Conservation (phyloP, 371 early-diverging fungal genomes). For the Chytridiales sp. region DNA sequence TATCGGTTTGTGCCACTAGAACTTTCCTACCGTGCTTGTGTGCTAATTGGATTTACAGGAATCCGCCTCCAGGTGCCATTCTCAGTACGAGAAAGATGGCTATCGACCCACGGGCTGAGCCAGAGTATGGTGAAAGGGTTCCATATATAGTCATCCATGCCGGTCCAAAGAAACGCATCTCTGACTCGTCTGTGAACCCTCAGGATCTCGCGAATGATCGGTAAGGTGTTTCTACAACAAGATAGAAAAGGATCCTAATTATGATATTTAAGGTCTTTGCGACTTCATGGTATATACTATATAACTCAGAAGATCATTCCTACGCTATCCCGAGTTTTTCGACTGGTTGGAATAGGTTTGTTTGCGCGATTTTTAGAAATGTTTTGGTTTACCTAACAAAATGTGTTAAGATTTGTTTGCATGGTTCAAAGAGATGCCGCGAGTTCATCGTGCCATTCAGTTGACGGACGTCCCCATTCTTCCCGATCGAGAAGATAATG, state of each 20-base stretch:
- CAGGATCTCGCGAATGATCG: constrained; percentile 58
- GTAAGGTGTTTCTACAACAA: constrained; percentile 24
- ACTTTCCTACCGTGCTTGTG: not conserved
- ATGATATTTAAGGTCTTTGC: constrained; percentile 46
- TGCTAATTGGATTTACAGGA: constrained; percentile 15
- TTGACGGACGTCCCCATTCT: too few relatives aligned
- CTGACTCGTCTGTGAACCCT: constrained; percentile 72
- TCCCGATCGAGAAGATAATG: too few relatives aligned
- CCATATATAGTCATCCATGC: constrained; percentile 80
- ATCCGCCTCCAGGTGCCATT: constrained; percentile 73
- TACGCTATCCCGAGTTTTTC: constrained; percentile 72
- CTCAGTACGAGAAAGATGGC: constrained; percentile 66
- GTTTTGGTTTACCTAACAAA: not conserved
- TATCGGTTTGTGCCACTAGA: constrained; percentile 48
- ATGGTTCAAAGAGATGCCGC: constrained; percentile 56
- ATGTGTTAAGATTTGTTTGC: constrained; percentile 32
- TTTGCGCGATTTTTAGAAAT: constrained; percentile 1
- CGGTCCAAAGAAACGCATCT: constrained; percentile 63
- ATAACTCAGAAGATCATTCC: constrained; percentile 83
- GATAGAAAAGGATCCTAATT: not conserved
- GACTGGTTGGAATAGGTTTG: constrained; percentile 69
- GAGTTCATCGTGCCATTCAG: constrained; percentile 31
- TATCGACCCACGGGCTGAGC: constrained; percentile 69
- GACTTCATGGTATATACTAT: constrained; percentile 76
- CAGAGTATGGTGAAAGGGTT: constrained; percentile 84